A percentile compares a stretch with the other conserved stretches of the same genome.
These are phyloP conservation scores for Monoraphidium neglectum DNA, from an alignment of 139 green algal species.

Conservation along the genomic window DNA sequence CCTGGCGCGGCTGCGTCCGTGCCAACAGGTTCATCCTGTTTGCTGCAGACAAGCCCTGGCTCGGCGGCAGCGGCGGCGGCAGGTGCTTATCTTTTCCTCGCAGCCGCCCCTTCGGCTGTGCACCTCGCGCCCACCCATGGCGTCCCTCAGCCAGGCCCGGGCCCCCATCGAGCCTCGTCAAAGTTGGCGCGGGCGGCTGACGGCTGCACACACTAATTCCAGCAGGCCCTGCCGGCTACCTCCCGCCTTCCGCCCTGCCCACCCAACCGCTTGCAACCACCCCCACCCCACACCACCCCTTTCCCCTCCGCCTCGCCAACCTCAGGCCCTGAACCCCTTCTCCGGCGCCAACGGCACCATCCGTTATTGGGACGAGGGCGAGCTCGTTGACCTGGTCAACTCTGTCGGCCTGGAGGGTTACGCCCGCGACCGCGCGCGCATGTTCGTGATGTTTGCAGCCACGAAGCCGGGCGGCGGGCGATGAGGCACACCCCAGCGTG, in stretches of 20 bases:
- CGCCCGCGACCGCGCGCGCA: conserved; percentile 45
- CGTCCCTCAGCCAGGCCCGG: too few species aligned
- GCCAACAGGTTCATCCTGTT: conserved; percentile 87
- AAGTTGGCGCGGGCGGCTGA: neutral
- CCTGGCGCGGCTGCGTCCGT: conserved; percentile 57
- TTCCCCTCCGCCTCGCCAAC: neutral
- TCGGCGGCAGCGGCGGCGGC: neutral
- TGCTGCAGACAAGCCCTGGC: conserved; percentile 69
- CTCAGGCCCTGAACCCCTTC: conserved; percentile 45
- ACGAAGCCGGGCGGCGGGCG: conserved; percentile 68
- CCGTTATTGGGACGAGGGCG: conserved; percentile 84
- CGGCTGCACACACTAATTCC: neutral
- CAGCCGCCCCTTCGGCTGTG: neutral
- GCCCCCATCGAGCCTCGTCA: neutral
- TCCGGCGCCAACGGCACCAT: neutral
- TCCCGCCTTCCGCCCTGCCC: neutral
- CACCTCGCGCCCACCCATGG: neutral
- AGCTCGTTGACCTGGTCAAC: conserved; percentile 77
- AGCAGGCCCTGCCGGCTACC: neutral
- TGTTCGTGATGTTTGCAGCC: conserved; percentile 91
- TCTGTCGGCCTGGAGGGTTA: conserved; percentile 69
- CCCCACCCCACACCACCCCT: neutral
- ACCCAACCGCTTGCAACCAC: neutral
- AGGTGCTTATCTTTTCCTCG: neutral
- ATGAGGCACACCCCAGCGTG: too few species aligned